phyloP scores from a whole-genome alignment of 2,329 filamentous ascomycete species.

The Aspergillus aculeatinus region DNA sequence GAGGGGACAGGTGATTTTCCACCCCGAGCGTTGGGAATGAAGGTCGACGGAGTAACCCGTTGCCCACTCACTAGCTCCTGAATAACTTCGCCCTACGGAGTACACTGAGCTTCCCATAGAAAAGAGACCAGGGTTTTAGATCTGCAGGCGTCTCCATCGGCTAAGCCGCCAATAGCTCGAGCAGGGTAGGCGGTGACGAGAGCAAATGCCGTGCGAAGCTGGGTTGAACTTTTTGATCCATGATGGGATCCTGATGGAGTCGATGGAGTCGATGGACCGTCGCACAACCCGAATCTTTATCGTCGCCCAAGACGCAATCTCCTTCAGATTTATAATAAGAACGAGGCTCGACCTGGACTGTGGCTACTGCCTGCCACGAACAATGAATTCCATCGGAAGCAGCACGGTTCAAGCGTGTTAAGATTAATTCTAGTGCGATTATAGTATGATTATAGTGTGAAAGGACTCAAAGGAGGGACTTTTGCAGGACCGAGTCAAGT shows the following conservation, averaged over 20 bases:
- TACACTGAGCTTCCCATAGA: too few relatives aligned
- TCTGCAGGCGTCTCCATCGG: constrained; percentile 4
- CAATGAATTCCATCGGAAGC: not conserved
- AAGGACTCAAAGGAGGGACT: too few relatives aligned
- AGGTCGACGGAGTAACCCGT: not conserved
- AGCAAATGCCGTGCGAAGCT: not conserved
- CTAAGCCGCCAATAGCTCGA: not conserved
- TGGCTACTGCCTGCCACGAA: too few relatives aligned
- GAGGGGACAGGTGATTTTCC: not conserved
- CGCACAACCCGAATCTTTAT: not conserved
- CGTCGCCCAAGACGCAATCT: not conserved
- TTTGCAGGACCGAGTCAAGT: too few relatives aligned
- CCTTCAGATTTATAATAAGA: constrained; percentile 3
- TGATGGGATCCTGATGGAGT: not conserved
- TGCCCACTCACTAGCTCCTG: not conserved
- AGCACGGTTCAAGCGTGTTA: constrained; percentile 3
- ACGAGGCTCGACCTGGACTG: constrained; percentile 3
- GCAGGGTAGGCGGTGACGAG: not conserved
- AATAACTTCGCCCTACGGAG: too few relatives aligned
- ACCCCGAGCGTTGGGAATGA: not conserved
- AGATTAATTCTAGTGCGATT: constrained; percentile 2
- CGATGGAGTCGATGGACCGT: not conserved
- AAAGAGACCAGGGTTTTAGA: not conserved
- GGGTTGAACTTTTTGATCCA: too few relatives aligned
- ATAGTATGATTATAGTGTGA: too few relatives aligned